These are phyloP conservation scores for Benincasa hispida DNA, from an alignment of 306 rosid genomes.

Conservation along the genomic window DNA sequence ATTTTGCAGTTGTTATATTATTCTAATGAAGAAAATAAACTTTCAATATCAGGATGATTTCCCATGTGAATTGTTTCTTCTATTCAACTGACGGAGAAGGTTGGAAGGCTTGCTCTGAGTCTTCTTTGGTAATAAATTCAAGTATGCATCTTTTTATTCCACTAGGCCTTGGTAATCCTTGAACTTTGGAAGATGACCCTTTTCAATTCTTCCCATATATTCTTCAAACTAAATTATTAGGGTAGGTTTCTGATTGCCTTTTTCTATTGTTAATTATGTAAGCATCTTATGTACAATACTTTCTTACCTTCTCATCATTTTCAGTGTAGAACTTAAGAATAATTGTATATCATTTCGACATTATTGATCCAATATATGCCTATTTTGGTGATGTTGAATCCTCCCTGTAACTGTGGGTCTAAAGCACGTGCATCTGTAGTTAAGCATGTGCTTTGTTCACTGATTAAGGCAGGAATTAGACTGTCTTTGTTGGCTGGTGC, in stretches of 20 bases:
- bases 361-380: background rate
- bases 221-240: background rate
- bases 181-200: background rate
- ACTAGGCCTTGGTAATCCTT: background rate
- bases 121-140: background rate
- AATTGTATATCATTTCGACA: slow-evolving; percentile 12
- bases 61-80: background rate
- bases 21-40: background rate
- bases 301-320: background rate
- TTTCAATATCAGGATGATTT: background rate
- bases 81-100: background rate
- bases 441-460: slow-evolving; percentile 47
- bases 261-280: background rate
- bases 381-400: slow-evolving; percentile 3
- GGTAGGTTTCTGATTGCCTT: background rate
- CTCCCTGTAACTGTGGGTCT: slow-evolving; percentile 13
- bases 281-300: background rate
- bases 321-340: background rate
- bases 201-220: background rate
- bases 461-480: slow-evolving; percentile 19
- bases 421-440: slow-evolving; percentile 45
- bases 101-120: background rate
- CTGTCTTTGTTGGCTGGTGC: slow-evolving; percentile 31
- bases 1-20: background rate
- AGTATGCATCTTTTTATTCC: background rate